Evolutionary conservation across 768 basidiomycete species (phyloP).

Genomic region (Obba rivulosa): DNA sequence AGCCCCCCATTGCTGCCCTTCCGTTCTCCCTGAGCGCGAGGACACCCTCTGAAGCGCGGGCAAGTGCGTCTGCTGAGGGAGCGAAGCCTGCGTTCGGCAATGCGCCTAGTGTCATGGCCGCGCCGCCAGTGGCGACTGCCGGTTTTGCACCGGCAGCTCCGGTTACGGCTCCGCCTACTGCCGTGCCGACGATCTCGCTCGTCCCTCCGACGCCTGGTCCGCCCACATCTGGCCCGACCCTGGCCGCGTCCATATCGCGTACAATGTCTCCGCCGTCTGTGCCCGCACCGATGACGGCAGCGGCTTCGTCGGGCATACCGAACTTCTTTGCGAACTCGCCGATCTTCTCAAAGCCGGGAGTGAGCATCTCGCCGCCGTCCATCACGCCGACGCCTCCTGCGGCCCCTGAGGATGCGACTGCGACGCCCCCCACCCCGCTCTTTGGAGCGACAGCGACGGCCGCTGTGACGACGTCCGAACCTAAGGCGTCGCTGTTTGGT

Average conservation of each 20-base stretch:
- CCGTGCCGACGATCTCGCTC: conserved; percentile 23
- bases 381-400: background rate
- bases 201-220: conserved; percentile 25
- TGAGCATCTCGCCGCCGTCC: conserved; percentile 8
- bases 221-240: background rate
- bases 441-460: background rate
- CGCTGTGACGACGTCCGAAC: background rate
- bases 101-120: conserved; percentile 2
- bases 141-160: conserved; percentile 8
- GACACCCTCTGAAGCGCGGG: conserved; percentile 10
- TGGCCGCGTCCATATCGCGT: background rate
- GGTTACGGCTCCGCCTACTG: conserved; percentile 2
- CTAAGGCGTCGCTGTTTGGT: background rate
- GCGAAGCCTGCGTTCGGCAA: conserved; percentile 10
- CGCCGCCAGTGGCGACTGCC: conserved; percentile 18
- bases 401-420: background rate
- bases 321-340: conserved; percentile 62
- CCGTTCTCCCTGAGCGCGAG: conserved; percentile 54
- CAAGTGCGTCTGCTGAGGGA: conserved; percentile 12
- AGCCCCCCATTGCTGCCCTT: conserved; percentile 58
- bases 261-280: too few relatives aligned
- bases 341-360: conserved; percentile 33
- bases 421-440: background rate
- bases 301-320: conserved; percentile 30
- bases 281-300: too few relatives aligned